A percentile compares a stretch with the other conserved stretches of the same genome.
phyloP scores from a whole-genome alignment of 169 alveolate genomes.

The Fabrea salina region DNA sequence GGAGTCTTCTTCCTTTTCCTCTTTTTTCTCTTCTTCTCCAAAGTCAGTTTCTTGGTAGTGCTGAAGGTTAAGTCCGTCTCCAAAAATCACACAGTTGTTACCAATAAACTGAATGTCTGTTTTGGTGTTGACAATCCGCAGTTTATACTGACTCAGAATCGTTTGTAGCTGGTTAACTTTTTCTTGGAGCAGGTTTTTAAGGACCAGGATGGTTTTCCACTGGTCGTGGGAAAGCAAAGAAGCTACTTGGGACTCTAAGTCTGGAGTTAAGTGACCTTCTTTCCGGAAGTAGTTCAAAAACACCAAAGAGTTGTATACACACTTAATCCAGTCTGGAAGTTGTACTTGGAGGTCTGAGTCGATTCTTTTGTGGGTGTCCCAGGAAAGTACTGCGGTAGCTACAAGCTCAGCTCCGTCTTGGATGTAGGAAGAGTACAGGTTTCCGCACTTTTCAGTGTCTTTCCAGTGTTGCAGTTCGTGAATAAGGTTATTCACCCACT shows the following conservation, averaged over 20 bases:
- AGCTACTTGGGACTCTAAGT: background rate
- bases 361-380: background rate
- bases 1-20: constrained; percentile 32
- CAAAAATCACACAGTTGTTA: constrained; percentile 6
- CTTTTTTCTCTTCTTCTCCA: constrained; percentile 45
- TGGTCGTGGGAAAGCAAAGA: constrained; percentile 16
- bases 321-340: background rate
- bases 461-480: background rate
- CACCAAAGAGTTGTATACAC: background rate
- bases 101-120: constrained; percentile 34
- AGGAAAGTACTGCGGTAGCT: background rate
- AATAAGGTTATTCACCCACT: background rate
- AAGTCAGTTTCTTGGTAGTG: constrained; percentile 18
- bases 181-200: constrained; percentile 40
- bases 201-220: constrained; percentile 38
- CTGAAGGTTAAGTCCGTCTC: background rate
- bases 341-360: background rate
- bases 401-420: constrained; percentile 33
- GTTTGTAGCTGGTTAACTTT: constrained; percentile 30
- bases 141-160: constrained; percentile 30
- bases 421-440: constrained; percentile 12
- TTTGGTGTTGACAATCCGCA: constrained; percentile 30
- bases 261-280: background rate
- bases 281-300: constrained; percentile 19
- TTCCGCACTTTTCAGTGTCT: background rate